Percentiles rank a stretch among this genome's conserved stretches.
Evolutionary conservation across 2,329 filamentous ascomycete species (phyloP).

Genomic region (Rhytidhysteron rufulum): DNA sequence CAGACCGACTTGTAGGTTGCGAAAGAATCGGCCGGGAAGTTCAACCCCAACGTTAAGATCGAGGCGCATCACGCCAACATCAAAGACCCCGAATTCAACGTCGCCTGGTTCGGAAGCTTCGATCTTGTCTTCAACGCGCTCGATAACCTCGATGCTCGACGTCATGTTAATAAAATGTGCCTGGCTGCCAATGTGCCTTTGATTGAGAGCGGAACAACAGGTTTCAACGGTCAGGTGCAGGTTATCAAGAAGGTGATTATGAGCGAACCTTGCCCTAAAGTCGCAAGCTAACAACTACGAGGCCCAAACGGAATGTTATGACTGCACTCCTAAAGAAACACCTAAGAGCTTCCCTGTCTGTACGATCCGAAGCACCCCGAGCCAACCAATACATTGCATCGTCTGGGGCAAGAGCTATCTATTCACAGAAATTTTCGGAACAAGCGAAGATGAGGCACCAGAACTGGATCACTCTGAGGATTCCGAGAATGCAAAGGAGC

Average conservation of each 20-base stretch:
- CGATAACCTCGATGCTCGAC: slow-evolving; percentile 88
- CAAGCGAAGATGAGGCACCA: slow-evolving; percentile 78
- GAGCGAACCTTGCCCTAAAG: neutral
- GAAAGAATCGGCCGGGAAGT: slow-evolving; percentile 83
- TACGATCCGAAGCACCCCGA: slow-evolving; percentile 93
- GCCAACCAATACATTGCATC: slow-evolving; percentile 96
- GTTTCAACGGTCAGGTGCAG: slow-evolving; percentile 96
- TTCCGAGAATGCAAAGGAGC: slow-evolving; percentile 80
- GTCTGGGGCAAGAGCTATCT: slow-evolving; percentile 98
- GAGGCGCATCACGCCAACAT: slow-evolving; percentile 92
- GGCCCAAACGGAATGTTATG: slow-evolving; percentile 90
- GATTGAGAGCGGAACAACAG: slow-evolving; percentile 94
- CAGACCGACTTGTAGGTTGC: slow-evolving; percentile 74
- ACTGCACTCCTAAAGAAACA: slow-evolving; percentile 83
- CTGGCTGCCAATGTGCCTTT: slow-evolving; percentile 84
- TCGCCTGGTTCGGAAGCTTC: slow-evolving; percentile 84
- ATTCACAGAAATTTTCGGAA: slow-evolving; percentile 89
- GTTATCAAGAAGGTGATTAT: slow-evolving; percentile 73
- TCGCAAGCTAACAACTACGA: slow-evolving; percentile 18
- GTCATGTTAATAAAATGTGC: slow-evolving; percentile 98
- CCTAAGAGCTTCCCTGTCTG: slow-evolving; percentile 95
- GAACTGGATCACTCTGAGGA: slow-evolving; percentile 77
- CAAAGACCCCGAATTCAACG: slow-evolving; percentile 80
- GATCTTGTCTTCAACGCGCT: slow-evolving; percentile 91
- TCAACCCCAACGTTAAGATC: slow-evolving; percentile 85